A percentile compares a stretch with the other conserved stretches of the same genome.
phyloP scores from a whole-genome alignment of 345 rosid genomes.

The Camelina laxa region DNA sequence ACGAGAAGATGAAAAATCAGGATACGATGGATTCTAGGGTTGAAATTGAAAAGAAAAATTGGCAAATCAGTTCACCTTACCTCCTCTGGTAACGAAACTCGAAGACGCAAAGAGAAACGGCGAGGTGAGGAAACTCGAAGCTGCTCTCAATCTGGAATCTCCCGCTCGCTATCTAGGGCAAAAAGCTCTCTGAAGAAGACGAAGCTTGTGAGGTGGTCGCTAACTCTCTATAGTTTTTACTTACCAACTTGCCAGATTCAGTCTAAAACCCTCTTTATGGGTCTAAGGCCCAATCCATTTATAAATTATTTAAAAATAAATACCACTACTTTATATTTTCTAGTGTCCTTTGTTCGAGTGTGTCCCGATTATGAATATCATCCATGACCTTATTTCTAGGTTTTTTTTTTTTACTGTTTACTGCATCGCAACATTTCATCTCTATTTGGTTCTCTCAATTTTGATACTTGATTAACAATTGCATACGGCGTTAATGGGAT shows the following conservation, averaged over 20 bases:
- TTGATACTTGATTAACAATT: too few species aligned
- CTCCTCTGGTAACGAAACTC: slow-evolving; percentile 11
- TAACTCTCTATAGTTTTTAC: slow-evolving; percentile 6
- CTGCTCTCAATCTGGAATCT: slow-evolving; percentile 37
- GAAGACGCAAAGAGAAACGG: slow-evolving; percentile 20
- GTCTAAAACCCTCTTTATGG: slow-evolving; percentile 29
- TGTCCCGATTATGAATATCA: too few species aligned
- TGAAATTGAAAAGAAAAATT: slow-evolving; percentile 23
- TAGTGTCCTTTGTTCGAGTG: too few species aligned
- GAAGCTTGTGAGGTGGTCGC: slow-evolving; percentile 38
- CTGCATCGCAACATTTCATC: too few species aligned
- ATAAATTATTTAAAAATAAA: too few species aligned
- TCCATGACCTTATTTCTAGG: too few species aligned
- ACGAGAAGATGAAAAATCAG: background rate
- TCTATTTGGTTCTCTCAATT: too few species aligned
- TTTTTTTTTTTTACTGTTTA: too few species aligned
- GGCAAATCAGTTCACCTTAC: background rate
- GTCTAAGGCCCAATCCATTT: slow-evolving; percentile 37
- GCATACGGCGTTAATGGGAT: background rate
- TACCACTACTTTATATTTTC: too few species aligned
- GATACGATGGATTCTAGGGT: background rate
- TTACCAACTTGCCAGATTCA: slow-evolving; percentile 35
- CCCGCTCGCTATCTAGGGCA: slow-evolving; percentile 40
- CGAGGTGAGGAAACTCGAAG: slow-evolving; percentile 26
- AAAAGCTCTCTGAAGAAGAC: background rate